phyloP scores from a whole-genome alignment of 1,284 basidiomycete genomes.

The Cutaneotrichosporon cutaneum region DNA sequence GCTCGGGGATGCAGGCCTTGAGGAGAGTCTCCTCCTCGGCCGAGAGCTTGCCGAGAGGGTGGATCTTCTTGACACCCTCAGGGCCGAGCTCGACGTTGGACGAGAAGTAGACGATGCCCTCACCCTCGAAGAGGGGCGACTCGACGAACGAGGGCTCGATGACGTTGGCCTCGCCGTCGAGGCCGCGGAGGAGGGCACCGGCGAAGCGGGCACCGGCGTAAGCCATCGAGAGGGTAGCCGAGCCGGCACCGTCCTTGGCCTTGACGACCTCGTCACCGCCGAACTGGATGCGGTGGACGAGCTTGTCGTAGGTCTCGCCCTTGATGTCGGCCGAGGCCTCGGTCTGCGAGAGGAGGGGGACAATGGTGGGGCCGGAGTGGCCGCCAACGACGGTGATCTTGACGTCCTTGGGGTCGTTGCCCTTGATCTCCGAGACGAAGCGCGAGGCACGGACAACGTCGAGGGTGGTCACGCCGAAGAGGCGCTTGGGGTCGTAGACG shows the following conservation, averaged over 20 bases:
- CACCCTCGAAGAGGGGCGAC: conserved; percentile 70
- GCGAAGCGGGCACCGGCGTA: conserved; percentile 85
- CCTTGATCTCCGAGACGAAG: conserved; percentile 81
- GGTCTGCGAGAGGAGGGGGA: conserved; percentile 92
- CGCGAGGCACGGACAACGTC: conserved; percentile 97
- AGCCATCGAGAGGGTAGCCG: conserved; percentile 86
- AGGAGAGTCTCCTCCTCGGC: conserved; percentile 81
- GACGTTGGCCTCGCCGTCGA: conserved; percentile 84
- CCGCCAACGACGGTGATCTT: conserved; percentile 87
- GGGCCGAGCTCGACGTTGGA: conserved; percentile 76
- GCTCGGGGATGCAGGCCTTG: conserved; percentile 82
- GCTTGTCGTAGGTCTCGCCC: conserved; percentile 59
- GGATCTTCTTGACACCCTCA: conserved; percentile 87
- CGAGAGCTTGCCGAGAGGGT: conserved; percentile 72
- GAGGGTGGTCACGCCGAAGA: conserved; percentile 97
- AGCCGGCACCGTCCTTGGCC: conserved; percentile 84
- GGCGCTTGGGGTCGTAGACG: conserved; percentile 83
- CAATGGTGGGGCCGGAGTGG: conserved; percentile 94
- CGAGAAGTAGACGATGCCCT: conserved; percentile 82
- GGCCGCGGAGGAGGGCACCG: conserved; percentile 72
- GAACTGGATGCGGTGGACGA: conserved; percentile 90
- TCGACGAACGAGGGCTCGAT: conserved; percentile 82
- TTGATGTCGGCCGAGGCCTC: conserved; percentile 60
- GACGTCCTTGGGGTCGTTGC: conserved; percentile 62
- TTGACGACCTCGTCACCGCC: conserved; percentile 90